Conservation (phyloP, 106 monocot genomes). For the Dioscorea alata region DNA sequence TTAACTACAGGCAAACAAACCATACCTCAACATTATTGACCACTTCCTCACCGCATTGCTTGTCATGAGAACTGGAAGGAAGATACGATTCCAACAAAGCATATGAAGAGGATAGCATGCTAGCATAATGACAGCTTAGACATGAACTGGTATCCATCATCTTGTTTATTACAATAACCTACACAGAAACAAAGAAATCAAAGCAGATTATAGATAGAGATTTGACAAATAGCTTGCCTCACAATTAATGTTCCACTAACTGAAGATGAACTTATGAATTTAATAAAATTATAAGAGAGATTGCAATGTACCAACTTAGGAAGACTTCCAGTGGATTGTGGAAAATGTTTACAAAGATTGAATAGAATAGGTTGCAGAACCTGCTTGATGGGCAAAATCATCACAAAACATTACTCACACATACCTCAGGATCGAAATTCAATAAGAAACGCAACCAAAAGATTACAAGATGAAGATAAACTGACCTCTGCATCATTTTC, state of each 20-base stretch:
- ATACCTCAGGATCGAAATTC: not conserved
- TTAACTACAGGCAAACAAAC: not conserved
- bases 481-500: constrained; percentile 63
- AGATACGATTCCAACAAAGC: constrained; percentile 31
- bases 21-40: not conserved
- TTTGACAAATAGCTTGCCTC: no score
- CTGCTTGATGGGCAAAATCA: constrained; percentile 21
- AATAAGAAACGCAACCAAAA: not conserved
- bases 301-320: constrained; percentile 46
- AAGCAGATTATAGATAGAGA: not conserved
- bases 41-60: constrained; percentile 2
- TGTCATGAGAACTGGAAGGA: constrained; percentile 8
- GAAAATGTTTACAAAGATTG: constrained; percentile 50
- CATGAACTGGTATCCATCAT: constrained; percentile 27
- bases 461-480: not conserved
- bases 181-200: not conserved
- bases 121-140: constrained; percentile 12
- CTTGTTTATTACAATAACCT: constrained; percentile 34
- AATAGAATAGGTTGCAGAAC: constrained; percentile 39
- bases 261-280: no score
- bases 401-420: not conserved
- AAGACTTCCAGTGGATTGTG: constrained; percentile 25
- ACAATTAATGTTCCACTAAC: no score
- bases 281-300: not conserved
- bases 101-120: constrained; percentile 34